Percentiles rank a stretch among this genome's conserved stretches.
Evolutionary conservation across 2,329 filamentous ascomycete genomes (phyloP).

Genomic region (Claviceps arundinis): DNA sequence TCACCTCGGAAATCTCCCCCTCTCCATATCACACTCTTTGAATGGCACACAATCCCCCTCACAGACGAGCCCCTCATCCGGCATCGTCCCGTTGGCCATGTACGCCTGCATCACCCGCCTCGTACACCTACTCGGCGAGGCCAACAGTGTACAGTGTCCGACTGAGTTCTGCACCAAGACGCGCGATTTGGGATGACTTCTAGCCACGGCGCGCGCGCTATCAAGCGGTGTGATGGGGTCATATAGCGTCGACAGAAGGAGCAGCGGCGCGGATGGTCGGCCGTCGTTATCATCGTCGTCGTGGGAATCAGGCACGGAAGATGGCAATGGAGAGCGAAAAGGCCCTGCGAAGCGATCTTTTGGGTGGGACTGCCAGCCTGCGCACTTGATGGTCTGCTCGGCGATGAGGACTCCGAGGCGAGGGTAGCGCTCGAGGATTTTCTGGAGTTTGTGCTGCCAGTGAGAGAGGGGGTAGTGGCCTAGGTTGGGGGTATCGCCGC

Average conservation of each 20-base stretch:
- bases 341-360: constrained; percentile 19
- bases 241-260: constrained; percentile 24
- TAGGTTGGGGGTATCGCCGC: constrained; percentile 11
- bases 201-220: constrained; percentile 16
- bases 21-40: neutral
- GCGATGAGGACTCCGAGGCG: constrained; percentile 15
- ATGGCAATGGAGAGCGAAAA: constrained; percentile 5
- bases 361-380: constrained; percentile 19
- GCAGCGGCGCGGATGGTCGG: constrained; percentile 22
- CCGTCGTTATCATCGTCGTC: constrained; percentile 9
- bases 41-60: constrained; percentile 8
- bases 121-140: constrained; percentile 7
- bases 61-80: constrained; percentile 9
- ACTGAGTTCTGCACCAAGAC: constrained; percentile 11
- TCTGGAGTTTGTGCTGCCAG: constrained; percentile 11
- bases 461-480: constrained; percentile 6
- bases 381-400: constrained; percentile 16
- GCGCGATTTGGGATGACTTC: constrained; percentile 8
- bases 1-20: neutral
- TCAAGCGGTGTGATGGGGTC: constrained; percentile 29
- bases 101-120: constrained; percentile 8
- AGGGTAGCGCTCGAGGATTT: constrained; percentile 11
- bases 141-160: constrained; percentile 9
- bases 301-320: constrained; percentile 5
- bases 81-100: constrained; percentile 10